Evolutionary conservation across 352 stramenopile genomes (phyloP), one percentile per base, ranked within the genome.

Genomic region (Globisporangium radiosum): DNA sequence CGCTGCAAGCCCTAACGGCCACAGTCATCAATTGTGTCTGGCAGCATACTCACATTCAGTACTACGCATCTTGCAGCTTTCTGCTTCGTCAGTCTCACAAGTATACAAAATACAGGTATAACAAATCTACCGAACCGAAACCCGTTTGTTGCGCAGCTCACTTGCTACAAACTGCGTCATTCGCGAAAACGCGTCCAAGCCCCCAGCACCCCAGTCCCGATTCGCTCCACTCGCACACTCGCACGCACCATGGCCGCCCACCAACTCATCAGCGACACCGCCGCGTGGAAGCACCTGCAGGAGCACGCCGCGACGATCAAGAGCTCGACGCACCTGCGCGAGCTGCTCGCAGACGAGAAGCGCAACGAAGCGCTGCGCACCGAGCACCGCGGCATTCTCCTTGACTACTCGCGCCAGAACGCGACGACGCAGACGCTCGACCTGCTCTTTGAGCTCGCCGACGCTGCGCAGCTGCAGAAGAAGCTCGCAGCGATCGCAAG

Each of bases 321-420:
- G 78, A 68, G 72, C 51, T 64, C 70, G 37, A 90, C 80, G 47
- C 92, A 98, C 73, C 71, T 98, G 63, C 82, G 90, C 56, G 81
- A 97, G 45, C 80, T 98, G 47, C 75, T 98, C 5, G 62, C 76
- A 54, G 92, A 98, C 71, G 69, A 87, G 54, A 73, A 88, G 54
- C 85, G 96, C 42, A 97, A 91, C 62, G 71, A 92, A 36, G 73
- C 76, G 53, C 87, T 99, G 76, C 91, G 81, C 71, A 96, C 89
- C 15, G 74, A 97, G 70, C 88, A 98, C 68, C 80, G 96, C 70
- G 91, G 89, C 57, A 93, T 98, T 25, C 92, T 97, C 64, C 74
- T 98, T 48, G 96, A 99, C 72, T 99, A 92, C 64, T 97, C 89
- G 17, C 83, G 96, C 52, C 95, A 98, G 75, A 94, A 97, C 54